Conservation (phyloP, 805 yeast genomes). For the Priceomyces fermenticarens region DNA sequence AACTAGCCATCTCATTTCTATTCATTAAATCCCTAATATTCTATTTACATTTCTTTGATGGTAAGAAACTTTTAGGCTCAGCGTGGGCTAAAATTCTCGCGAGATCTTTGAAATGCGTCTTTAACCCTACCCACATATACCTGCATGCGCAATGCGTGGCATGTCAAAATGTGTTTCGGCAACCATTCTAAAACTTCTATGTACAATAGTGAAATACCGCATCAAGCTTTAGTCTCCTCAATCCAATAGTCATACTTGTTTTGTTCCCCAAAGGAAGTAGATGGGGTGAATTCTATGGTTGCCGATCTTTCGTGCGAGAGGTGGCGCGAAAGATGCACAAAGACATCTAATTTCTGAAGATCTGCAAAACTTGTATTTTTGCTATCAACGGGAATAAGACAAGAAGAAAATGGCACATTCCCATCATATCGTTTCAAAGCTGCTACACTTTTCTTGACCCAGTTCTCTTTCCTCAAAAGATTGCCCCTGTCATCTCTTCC, state of each 20-base stretch:
- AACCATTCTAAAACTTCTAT: no score
- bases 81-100: no score
- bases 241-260: conserved; percentile 13
- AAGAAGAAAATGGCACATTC: conserved; percentile 12
- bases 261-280: conserved; percentile 7
- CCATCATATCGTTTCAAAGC: conserved; percentile 14
- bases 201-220: no score
- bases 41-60: no score
- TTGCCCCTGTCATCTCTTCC: conserved; percentile 26
- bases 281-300: conserved; percentile 4
- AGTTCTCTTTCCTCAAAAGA: conserved; percentile 16
- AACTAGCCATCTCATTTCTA: no score
- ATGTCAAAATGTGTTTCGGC: no score
- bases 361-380: background rate
- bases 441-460: conserved; percentile 15
- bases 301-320: conserved; percentile 1
- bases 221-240: background rate
- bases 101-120: no score
- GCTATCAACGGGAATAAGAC: conserved; percentile 12
- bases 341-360: background rate
- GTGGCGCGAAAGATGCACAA: conserved; percentile 2
- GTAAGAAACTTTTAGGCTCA: no score
- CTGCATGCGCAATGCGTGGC: no score
- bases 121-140: no score
- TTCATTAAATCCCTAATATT: no score